A percentile compares a stretch with the other conserved stretches of the same genome.
Evolutionary conservation across 805 yeast species (phyloP).

Genomic region (Lachancea cidri): DNA sequence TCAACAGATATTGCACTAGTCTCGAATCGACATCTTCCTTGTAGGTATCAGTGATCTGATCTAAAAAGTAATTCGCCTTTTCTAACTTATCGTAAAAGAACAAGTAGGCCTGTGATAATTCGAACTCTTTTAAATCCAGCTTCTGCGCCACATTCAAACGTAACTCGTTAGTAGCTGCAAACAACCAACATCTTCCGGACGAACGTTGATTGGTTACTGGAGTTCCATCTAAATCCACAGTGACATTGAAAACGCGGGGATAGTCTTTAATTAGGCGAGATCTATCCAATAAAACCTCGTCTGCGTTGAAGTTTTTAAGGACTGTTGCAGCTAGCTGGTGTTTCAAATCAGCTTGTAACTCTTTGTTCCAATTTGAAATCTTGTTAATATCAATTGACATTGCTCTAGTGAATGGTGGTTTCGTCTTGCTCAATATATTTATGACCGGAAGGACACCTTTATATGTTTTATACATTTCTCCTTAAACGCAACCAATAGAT

Average conservation of each 20-base stretch:
- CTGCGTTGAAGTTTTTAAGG: constrained; percentile 33
- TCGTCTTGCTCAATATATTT: not conserved
- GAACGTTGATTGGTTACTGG: constrained; percentile 71
- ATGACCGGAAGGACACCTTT: not conserved
- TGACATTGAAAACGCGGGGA: constrained; percentile 27
- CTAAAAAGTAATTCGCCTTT: constrained; percentile 74
- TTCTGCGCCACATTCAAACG: constrained; percentile 57
- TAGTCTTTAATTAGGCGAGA: constrained; percentile 19
- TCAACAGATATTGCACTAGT: constrained; percentile 57
- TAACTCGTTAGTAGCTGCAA: constrained; percentile 73
- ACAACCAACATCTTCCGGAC: constrained; percentile 86
- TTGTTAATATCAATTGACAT: constrained; percentile 14
- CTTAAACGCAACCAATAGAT: not conserved
- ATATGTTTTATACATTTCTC: not conserved
- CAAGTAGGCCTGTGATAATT: constrained; percentile 71
- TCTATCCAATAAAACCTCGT: constrained; percentile 29
- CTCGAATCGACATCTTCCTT: constrained; percentile 65
- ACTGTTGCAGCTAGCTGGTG: constrained; percentile 34
- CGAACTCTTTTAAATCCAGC: constrained; percentile 61
- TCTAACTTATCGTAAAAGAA: constrained; percentile 85
- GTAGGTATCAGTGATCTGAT: constrained; percentile 67
- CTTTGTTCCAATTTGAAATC: constrained; percentile 22
- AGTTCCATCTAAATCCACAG: constrained; percentile 40
- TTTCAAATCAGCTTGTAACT: constrained; percentile 25
- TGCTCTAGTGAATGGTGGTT: not conserved